Conservation (phyloP, 1,284 basidiomycete species). For the Pseudozyma sp. region DNA sequence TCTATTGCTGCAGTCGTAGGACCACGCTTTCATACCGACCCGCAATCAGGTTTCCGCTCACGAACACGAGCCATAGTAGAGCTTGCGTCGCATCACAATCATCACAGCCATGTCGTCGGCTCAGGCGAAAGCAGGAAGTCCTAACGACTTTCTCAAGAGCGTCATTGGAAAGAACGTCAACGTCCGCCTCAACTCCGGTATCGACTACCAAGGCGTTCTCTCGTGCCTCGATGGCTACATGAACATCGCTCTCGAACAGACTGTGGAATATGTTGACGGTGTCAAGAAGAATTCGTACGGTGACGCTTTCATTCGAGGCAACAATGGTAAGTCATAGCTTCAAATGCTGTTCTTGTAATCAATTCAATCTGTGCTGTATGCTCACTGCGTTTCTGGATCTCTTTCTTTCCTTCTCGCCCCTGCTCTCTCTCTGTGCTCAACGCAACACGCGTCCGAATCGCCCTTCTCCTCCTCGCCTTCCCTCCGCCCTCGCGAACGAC, state of each 20-base stretch:
- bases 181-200: conserved; percentile 92
- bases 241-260: conserved; percentile 98
- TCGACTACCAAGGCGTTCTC: conserved; percentile 94
- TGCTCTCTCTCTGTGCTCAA: neutral
- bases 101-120: conserved; percentile 29
- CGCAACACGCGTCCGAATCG: neutral
- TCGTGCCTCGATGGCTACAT: conserved; percentile 92
- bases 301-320: conserved; percentile 94
- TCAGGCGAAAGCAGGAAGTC: conserved; percentile 54
- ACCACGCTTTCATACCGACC: neutral
- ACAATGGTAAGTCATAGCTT: conserved; percentile 81
- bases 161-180: conserved; percentile 96
- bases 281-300: conserved; percentile 87
- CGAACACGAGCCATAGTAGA: neutral
- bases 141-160: conserved; percentile 66
- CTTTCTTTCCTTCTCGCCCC: neutral
- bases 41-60: neutral
- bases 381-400: conserved; percentile 7
- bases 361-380: conserved; percentile 2
- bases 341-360: neutral
- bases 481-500: too few species aligned
- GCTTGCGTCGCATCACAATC: neutral
- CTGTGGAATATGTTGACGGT: conserved; percentile 92
- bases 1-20: neutral
- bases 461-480: too few species aligned